Evolutionary conservation across 148 eudicot genomes (phyloP), one percentile per base, ranked within the genome.

Genomic region (Rhododendron vialii): DNA sequence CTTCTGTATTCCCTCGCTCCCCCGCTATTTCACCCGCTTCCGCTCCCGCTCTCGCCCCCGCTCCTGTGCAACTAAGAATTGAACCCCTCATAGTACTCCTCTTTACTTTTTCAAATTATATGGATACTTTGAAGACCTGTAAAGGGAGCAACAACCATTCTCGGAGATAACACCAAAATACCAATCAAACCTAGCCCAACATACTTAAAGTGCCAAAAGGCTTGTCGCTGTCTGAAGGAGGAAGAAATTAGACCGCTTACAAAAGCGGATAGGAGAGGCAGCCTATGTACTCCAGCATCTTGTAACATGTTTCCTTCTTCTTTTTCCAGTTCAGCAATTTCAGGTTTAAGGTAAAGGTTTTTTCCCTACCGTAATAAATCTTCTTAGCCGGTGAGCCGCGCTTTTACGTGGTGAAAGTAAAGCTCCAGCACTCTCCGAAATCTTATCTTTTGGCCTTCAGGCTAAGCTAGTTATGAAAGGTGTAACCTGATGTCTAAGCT

Each of bases 161-260:
- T 8, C 3, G 69, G 69, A 55, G 22, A 55, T 55, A 18, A 55
- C 22, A 55, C 61, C 61, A 55, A 4, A 2, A 15, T 18, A 4
- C 5, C 61, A 55, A 55, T 8, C 26, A 20, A 41, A 80, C 65
- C 83, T 80, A 53, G 65, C 45, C 63, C 83, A 80, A 50, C 38
- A 59, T 80, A 30, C 43, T 53, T 51, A 80, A 80, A 53, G 41
- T 15, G 57, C 83, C 83, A 28, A 80, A 80, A 80, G 63, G 83
- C 65, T 80, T 80, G 83, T 36, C 65, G 12, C n/a, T 2, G 41
- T 51, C 63, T 50, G 83, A 50, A 51, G 65, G 65, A 53, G 57
- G 65, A 53, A 80, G 83, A 80, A 80, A 26, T 43, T 51, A 80
- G 63, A 30, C 38, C 45, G 14, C 30, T 36, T 28, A 53, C 12